Evolutionary conservation across 768 basidiomycete genomes (phyloP).

Genomic region (Amanita thiersii): DNA sequence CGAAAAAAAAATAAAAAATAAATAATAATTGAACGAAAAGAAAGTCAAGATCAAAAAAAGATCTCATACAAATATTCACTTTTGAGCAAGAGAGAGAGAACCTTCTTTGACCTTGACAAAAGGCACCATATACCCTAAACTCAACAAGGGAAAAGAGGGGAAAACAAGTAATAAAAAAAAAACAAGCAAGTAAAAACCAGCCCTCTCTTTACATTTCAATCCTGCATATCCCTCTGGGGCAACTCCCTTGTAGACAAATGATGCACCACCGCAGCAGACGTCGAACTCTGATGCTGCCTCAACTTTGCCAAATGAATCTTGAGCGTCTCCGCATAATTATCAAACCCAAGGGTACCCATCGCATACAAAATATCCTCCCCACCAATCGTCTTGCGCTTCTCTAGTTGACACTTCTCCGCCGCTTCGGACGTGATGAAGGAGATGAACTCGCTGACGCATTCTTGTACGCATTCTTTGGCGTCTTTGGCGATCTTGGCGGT

Average conservation of each 20-base stretch:
- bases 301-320: conserved; percentile 91
- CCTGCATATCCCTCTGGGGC: conserved; percentile 7
- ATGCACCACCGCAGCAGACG: not conserved
- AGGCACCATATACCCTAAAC: too few species aligned
- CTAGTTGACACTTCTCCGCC: conserved; percentile 86
- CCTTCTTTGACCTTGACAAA: too few species aligned
- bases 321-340: conserved; percentile 87
- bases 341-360: conserved; percentile 90
- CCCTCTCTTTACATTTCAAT: too few species aligned
- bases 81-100: too few species aligned
- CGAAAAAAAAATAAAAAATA: too few species aligned
- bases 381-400: conserved; percentile 97
- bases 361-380: conserved; percentile 96
- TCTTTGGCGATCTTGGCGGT: conserved; percentile 97
- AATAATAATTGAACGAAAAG: too few species aligned
- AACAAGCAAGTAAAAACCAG: too few species aligned
- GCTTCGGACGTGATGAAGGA: conserved; percentile 97
- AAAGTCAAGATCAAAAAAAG: too few species aligned
- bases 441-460: conserved; percentile 98
- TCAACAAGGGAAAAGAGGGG: too few species aligned
- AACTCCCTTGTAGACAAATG: conserved; percentile 3
- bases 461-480: conserved; percentile 97
- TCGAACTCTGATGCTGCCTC: conserved; percentile 36
- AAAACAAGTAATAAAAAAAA: too few species aligned
- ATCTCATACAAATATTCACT: too few species aligned